Conservation (phyloP, 306 rosid genomes). For the Hylodesmum podocarpum region DNA sequence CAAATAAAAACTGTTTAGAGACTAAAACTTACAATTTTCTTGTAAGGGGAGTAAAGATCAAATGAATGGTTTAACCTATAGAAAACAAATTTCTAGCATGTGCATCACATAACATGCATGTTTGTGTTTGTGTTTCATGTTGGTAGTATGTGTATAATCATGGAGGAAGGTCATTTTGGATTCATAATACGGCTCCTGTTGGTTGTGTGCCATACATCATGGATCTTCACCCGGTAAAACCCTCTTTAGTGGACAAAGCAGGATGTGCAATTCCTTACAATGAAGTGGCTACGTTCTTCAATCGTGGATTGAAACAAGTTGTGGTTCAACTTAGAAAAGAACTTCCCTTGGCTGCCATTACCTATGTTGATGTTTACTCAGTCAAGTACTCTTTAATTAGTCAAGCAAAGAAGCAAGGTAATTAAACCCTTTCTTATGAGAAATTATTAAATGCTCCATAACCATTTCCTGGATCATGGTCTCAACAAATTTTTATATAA, state of each 20-base stretch:
- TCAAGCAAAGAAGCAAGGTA: slow-evolving; percentile 59
- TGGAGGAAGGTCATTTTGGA: slow-evolving; percentile 59
- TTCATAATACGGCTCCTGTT: slow-evolving; percentile 55
- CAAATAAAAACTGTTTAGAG: no score
- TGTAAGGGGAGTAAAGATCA: background rate
- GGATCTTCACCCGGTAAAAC: slow-evolving; percentile 28
- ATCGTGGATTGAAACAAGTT: slow-evolving; percentile 36
- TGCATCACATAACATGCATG: background rate
- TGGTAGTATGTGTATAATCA: slow-evolving; percentile 39
- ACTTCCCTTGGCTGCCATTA: slow-evolving; percentile 66
- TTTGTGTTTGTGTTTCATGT: background rate
- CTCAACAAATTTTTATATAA: no score
- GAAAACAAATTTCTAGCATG: background rate
- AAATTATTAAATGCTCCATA: no score
- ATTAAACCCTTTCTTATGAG: background rate
- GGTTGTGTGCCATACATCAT: slow-evolving; percentile 55
- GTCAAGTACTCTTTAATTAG: slow-evolving; percentile 66
- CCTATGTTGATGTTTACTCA: slow-evolving; percentile 76
- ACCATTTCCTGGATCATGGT: no score
- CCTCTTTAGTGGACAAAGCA: slow-evolving; percentile 38
- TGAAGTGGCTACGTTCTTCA: slow-evolving; percentile 67
- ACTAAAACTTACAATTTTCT: background rate
- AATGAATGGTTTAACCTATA: background rate
- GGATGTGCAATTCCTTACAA: slow-evolving; percentile 63
- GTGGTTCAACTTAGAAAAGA: slow-evolving; percentile 49